Conservation (phyloP, 2,329 filamentous ascomycete genomes). For the Fusarium heterosporum region DNA sequence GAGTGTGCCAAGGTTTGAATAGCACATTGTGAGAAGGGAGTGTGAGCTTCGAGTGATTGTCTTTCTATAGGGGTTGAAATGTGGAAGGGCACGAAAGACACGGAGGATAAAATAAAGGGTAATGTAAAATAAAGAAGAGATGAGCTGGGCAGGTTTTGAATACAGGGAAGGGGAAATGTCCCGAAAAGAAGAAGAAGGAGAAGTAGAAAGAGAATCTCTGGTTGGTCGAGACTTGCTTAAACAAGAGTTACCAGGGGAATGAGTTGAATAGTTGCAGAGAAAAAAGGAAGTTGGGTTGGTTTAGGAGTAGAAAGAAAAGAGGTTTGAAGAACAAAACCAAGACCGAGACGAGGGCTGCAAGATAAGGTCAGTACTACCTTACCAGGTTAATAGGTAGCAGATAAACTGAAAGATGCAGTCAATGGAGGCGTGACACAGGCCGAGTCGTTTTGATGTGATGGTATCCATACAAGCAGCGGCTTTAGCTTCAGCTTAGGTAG, state of each 20-base stretch:
- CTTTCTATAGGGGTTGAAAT: background rate
- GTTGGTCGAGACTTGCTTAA: constrained; percentile 7
- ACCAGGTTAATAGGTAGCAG: constrained; percentile 8
- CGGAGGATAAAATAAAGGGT: constrained; percentile 13
- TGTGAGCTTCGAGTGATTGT: background rate
- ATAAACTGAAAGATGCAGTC: background rate
- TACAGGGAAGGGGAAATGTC: constrained; percentile 20
- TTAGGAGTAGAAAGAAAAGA: constrained; percentile 11
- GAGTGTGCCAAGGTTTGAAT: constrained; percentile 42
- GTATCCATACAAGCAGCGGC: background rate
- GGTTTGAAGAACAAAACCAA: background rate
- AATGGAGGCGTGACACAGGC: constrained; percentile 7
- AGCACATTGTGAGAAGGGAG: constrained; percentile 36
- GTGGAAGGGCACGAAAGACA: constrained; percentile 18
- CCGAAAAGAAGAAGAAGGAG: background rate
- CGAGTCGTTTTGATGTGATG: constrained; percentile 11
- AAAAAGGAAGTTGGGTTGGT: constrained; percentile 2
- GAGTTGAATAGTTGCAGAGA: constrained; percentile 20
- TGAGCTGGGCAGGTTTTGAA: constrained; percentile 17
- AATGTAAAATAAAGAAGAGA: constrained; percentile 22
- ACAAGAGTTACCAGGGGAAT: constrained; percentile 1
- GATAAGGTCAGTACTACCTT: constrained; percentile 30
- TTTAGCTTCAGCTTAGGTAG: background rate
- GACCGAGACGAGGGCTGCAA: background rate
- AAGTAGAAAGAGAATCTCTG: too few relatives aligned